phyloP scores from a whole-genome alignment of 306 rosid species.

The Vicia faba region DNA sequence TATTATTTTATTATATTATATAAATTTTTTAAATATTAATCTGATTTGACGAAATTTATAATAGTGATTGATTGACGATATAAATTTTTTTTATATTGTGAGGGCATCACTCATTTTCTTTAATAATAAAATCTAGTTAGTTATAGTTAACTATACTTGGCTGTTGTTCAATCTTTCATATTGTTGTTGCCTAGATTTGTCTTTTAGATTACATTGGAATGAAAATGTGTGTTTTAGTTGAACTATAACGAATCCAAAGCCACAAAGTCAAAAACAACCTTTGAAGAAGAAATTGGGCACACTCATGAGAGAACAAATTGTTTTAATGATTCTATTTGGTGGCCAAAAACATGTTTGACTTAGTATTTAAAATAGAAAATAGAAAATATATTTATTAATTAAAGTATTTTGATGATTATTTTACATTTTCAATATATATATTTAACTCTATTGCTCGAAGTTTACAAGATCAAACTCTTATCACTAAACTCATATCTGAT shows the following conservation, averaged over 20 bases:
- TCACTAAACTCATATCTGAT: neutral
- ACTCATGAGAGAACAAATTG: conserved; percentile 30
- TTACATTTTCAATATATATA: neutral
- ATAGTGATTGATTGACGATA: too few species aligned
- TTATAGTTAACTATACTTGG: neutral
- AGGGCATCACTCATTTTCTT: too few species aligned
- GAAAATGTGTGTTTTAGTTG: conserved; percentile 13
- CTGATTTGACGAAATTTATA: too few species aligned
- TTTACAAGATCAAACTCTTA: neutral
- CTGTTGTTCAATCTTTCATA: conserved; percentile 29
- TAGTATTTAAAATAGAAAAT: conserved; percentile 22
- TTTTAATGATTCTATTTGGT: conserved; percentile 52
- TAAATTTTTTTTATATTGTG: too few species aligned
- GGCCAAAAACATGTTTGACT: conserved; percentile 51
- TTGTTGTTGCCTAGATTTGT: conserved; percentile 31
- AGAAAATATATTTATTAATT: too few species aligned
- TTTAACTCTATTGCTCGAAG: neutral
- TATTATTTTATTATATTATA: too few species aligned
- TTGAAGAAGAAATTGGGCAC: conserved; percentile 42
- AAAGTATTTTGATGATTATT: neutral
- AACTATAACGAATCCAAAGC: conserved; percentile 41
- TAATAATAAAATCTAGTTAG: too few species aligned
- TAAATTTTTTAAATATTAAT: too few species aligned
- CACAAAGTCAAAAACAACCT: conserved; percentile 61
- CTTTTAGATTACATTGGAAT: conserved; percentile 14